Conservation (phyloP, 179 eudicot species). For the Drosera spatulata region DNA sequence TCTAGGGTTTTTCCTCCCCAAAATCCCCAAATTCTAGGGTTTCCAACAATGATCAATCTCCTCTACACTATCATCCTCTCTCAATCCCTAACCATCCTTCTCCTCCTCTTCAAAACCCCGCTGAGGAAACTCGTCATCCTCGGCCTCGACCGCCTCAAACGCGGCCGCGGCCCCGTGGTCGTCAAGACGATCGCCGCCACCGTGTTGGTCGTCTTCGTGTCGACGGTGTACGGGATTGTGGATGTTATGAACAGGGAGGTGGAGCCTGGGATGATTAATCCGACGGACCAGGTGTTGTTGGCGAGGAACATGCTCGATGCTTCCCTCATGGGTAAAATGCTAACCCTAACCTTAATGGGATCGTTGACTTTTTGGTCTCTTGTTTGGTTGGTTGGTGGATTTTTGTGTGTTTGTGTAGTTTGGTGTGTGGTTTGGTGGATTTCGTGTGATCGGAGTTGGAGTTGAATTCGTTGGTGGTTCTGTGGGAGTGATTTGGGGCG, state of each 20-base stretch:
- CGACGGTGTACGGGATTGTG: conserved; percentile 28
- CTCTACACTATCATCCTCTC: conserved; percentile 33
- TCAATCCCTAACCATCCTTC: conserved; percentile 41
- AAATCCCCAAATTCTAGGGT: too few species aligned
- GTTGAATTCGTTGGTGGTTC: too few species aligned
- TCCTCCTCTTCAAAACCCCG: conserved; percentile 62
- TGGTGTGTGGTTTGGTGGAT: too few species aligned
- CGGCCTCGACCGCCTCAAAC: conserved; percentile 46
- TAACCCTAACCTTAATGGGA: too few species aligned
- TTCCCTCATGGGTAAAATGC: conserved; percentile 63
- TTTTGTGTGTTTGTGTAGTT: too few species aligned
- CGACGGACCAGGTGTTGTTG: conserved; percentile 59
- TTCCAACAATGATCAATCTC: conserved; percentile 35
- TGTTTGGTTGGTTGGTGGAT: too few species aligned
- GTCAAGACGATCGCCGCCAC: conserved; percentile 51
- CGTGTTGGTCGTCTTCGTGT: conserved; percentile 34
- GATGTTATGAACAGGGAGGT: conserved; percentile 29
- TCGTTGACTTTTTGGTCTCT: too few species aligned
- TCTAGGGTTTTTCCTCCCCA: too few species aligned
- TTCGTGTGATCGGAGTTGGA: too few species aligned
- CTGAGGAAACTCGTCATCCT: conserved; percentile 47
- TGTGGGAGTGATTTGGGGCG: too few species aligned
- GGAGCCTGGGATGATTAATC: conserved; percentile 42
- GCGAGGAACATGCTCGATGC: conserved; percentile 56
- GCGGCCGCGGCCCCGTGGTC: conserved; percentile 61